Evolutionary conservation across 306 rosid species (phyloP), one percentile per base, ranked within the genome.

Genomic region (Hippophae rhamnoides): DNA sequence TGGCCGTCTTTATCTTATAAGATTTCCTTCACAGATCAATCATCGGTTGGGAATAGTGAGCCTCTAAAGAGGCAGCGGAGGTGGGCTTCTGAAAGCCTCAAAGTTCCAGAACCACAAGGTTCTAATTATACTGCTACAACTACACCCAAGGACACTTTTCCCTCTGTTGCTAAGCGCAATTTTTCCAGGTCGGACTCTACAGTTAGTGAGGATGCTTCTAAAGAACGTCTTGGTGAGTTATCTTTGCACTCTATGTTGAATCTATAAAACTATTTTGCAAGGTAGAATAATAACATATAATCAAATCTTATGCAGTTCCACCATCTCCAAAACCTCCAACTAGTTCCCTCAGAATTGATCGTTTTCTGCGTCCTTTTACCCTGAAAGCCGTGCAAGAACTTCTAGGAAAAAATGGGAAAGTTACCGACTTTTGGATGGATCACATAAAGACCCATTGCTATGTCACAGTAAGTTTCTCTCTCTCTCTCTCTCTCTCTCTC

Each of bases 361-460:
- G 79, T 12, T 93, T 93, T 68, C 84, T 89, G 66, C 95, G 99
- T 41, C 99, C 99, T 51, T 89, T 93, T 76, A 93, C 97, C 67
- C 79, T 93, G 67, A 93, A 93, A 77, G 87, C 90, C 40, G 97
- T 93, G 71, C 99, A 89, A 80, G 99, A 89, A 58, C 89, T 93
- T 82, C 65, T 93, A 25, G 95, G 90, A 25, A 89, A 86, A 77
- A 86, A 89, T 55, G 97, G 99, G 57, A 70, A 58, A 10, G 87
- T 93, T 14, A 59, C 71, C 54, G 79, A 79, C 72, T 93, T 93
- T 76, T 93, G 99, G 99, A 93, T 93, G 97, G 99, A 93, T 73
- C 99, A 86, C 72, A 93, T 93, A 57, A 93, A 93, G 81, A 89
- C 99, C 53, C 99, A 93, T 71, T 93, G 99, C 90, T 93, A 77